Evolutionary conservation across 2,329 filamentous ascomycete genomes (phyloP), one percentile per base, ranked within the genome.

Genomic region (Zymoseptoria tritici): DNA sequence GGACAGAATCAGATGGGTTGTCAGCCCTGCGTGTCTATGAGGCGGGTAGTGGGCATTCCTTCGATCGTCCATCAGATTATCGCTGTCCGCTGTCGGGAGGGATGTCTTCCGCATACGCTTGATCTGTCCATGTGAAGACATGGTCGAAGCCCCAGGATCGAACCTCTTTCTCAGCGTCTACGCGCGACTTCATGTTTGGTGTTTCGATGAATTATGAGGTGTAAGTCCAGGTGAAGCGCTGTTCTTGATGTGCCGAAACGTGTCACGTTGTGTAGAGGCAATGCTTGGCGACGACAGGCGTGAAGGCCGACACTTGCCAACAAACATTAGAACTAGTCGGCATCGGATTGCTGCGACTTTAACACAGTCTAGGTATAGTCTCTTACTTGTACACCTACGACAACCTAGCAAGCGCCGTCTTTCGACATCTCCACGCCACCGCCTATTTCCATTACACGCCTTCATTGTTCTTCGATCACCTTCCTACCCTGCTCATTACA

Each of bases 71-170:
- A 50, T 52, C 24, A 53, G 52, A 9, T n/a, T 29, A 53, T 46
- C 36, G 22, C 46, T 20, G 29, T 29, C 24, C 52, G 52, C 52
- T 31, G 22, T 53, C 9, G 9, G 29, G 22, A 21, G 50, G 11
- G 19, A 29, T 24, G 6, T 29, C 22, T 19, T 24, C 9, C 22
- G 20, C 84, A 71, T 80, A 89, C 86, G 85, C 83, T 21, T 78
- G 76, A 73, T 90, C 88, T 59, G 52, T 85, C 87, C 87, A 90
- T 2, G 86, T 89, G 64, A 89, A 89, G 68, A 89, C 86, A 55
- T 85, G 79, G 2, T 72, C 66, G 70, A 90, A 91, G 1, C 87
- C 87, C 87, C 87, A 90, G 1, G 82, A 83, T 42, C 79, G 79
- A 24, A 90, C 87, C 68, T 88, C 77, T 55, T 77, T 74, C 71